Percentiles rank a stretch among this genome's conserved stretches.
phyloP scores from a whole-genome alignment of 257 asterid species.

The Primulina tabacum region DNA sequence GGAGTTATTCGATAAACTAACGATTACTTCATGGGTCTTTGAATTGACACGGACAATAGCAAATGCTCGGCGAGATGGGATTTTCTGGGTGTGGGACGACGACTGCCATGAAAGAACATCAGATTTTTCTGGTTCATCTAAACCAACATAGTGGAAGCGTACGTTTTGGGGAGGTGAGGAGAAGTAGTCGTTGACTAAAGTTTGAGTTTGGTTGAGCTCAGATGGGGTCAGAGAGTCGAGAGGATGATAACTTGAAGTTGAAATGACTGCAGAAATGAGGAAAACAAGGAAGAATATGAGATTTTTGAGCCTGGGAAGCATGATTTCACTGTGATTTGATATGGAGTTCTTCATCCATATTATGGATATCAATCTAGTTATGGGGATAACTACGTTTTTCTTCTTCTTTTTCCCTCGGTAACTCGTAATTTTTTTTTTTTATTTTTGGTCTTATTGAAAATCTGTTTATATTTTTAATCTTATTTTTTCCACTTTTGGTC shows the following conservation, averaged over 20 bases:
- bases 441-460: too few species aligned
- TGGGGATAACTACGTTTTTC: too few species aligned
- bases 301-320: neutral
- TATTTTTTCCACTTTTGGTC: too few species aligned
- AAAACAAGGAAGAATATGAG: neutral
- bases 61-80: conserved; percentile 44
- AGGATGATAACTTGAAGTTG: neutral
- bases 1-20: conserved; percentile 35
- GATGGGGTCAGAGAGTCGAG: neutral
- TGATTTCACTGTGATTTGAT: neutral
- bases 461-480: too few species aligned
- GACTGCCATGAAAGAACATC: neutral
- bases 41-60: conserved; percentile 37
- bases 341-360: too few species aligned
- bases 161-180: neutral
- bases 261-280: neutral
- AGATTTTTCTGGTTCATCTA: neutral
- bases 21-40: conserved; percentile 41
- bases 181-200: neutral
- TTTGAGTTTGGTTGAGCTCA: neutral
- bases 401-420: too few species aligned
- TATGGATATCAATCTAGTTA: too few species aligned
- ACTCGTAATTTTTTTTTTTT: too few species aligned
- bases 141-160: neutral
- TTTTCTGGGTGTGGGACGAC: neutral